phyloP scores from a whole-genome alignment of 805 yeast genomes.

The Schwanniomyces occidentalis region DNA sequence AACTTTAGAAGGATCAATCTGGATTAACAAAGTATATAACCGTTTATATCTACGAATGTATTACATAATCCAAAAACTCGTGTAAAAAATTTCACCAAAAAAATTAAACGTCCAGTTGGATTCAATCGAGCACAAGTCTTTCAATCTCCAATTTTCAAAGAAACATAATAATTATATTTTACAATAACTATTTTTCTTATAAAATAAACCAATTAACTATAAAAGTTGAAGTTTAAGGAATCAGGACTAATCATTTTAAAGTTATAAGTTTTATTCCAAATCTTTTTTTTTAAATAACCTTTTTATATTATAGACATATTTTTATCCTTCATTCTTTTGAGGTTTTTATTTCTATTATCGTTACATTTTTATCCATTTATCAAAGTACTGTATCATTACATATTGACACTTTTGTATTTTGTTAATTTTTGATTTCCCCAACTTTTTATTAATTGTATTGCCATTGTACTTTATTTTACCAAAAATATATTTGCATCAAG shows the following conservation, averaged over 20 bases:
- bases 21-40: too few relatives aligned
- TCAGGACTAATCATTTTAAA: not conserved
- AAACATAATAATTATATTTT: not conserved
- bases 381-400: conserved; percentile 1
- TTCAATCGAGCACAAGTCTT: conserved; percentile 1
- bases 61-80: conserved; percentile 4
- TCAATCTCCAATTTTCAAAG: conserved; percentile 1
- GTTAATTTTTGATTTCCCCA: not conserved
- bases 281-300: conserved; percentile 6
- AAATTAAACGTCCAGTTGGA: conserved; percentile 5
- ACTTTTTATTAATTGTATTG: conserved; percentile 1
- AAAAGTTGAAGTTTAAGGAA: conserved; percentile 1
- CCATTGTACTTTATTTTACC: conserved; percentile 2
- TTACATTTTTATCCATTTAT: conserved; percentile 3
- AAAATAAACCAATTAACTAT: conserved; percentile 2
- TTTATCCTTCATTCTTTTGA: conserved; percentile 3
- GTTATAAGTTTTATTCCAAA: conserved; percentile 2
- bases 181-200: not conserved
- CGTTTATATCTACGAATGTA: not conserved
- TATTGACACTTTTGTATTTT: not conserved
- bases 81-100: conserved; percentile 3
- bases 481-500: conserved; percentile 3
- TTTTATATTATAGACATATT: conserved; percentile 7
- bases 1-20: not conserved
- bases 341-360: conserved; percentile 5